Evolutionary conservation across 1,284 basidiomycete species (phyloP), one percentile per base, ranked within the genome.

Genomic region (Moniliella sp.): DNA sequence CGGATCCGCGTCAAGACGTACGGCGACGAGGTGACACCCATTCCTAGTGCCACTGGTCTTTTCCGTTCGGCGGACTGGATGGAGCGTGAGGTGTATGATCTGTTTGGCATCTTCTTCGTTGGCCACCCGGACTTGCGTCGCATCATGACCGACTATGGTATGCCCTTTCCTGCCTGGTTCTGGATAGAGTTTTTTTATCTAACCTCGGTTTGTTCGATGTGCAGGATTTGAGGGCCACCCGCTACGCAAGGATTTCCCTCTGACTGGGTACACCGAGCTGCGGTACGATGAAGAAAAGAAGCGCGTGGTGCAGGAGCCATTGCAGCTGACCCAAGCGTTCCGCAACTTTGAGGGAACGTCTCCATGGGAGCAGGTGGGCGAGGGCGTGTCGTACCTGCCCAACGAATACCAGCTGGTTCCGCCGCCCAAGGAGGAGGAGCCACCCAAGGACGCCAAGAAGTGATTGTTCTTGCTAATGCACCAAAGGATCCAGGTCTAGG

Each of bases 151-250:
- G 91, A 99, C 64, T 99, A 99, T 62, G 88, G 81, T 76, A 57
- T 18, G 67, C 62, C 19, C 23, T 11, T n/a, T 1, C 25, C 11
- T 18, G 9, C 15, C 15, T 17, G 7, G 18, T 15, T 12, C 12
- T 15, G 15, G 31, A 5, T 8, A 26, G 21, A 26, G 8, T n/a
- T n/a, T n/a, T n/a, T n/a, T n/a, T n/a, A n/a, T n/a, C n/a, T n/a
- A n/a, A n/a, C n/a, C n/a, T n/a, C n/a, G n/a, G n/a, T n/a, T n/a
- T n/a, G n/a, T n/a, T n/a, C n/a, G n/a, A n/a, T n/a, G n/a, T n/a
- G n/a, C n/a, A 80, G 79, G 83, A 33, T 97, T 97, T 61, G 91
- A 97, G 64, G 91, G 91, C 15, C 84, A 99, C 62, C 88, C 88
- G 9, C 64, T 99, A 38, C 73, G 91, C 46, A 99, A 99, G 63